These are phyloP conservation scores for Brettanomyces naardenensis DNA, from an alignment of 805 yeast genomes.

Conservation along the genomic window DNA sequence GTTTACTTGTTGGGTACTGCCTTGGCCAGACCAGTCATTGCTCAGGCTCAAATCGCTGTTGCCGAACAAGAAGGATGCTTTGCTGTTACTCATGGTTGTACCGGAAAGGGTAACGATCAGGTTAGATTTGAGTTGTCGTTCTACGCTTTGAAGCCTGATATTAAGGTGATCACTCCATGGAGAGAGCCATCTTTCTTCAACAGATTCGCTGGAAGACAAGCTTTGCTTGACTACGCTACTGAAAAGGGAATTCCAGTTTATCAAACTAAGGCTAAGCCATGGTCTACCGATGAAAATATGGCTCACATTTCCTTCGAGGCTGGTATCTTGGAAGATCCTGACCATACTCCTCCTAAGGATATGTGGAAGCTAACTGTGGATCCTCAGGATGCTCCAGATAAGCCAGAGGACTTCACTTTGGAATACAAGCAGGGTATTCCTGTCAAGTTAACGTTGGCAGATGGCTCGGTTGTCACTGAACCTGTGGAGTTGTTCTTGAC, in stretches of 20 bases:
- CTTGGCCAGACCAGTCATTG: conserved; percentile 97
- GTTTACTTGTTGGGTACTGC: conserved; percentile 96
- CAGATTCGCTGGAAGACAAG: conserved; percentile 97
- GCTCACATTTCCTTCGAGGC: conserved; percentile 99
- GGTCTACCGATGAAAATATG: conserved; percentile 99
- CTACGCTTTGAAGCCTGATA: conserved; percentile 97
- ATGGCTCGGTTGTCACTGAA: conserved; percentile 56
- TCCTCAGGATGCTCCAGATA: conserved; percentile 90
- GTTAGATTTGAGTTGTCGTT: conserved; percentile 95
- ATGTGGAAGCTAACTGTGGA: conserved; percentile 99
- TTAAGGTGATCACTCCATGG: conserved; percentile 98
- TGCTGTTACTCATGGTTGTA: conserved; percentile 98
- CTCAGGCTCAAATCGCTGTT: conserved; percentile 94
- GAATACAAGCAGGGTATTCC: conserved; percentile 86
- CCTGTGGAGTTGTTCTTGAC: conserved; percentile 89
- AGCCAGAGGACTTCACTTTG: conserved; percentile 83
- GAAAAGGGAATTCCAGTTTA: conserved; percentile 88
- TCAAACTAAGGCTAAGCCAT: conserved; percentile 98
- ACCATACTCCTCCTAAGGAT: conserved; percentile 98
- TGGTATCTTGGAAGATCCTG: conserved; percentile 98
- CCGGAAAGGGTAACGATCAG: conserved; percentile 99
- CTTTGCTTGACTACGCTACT: conserved; percentile 88
- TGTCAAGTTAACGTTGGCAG: conserved; percentile 61
- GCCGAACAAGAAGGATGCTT: conserved; percentile 98
- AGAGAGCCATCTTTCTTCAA: conserved; percentile 92